Evolutionary conservation across 306 rosid species (phyloP), one percentile per base, ranked within the genome.

Genomic region (Trifolium pratense): DNA sequence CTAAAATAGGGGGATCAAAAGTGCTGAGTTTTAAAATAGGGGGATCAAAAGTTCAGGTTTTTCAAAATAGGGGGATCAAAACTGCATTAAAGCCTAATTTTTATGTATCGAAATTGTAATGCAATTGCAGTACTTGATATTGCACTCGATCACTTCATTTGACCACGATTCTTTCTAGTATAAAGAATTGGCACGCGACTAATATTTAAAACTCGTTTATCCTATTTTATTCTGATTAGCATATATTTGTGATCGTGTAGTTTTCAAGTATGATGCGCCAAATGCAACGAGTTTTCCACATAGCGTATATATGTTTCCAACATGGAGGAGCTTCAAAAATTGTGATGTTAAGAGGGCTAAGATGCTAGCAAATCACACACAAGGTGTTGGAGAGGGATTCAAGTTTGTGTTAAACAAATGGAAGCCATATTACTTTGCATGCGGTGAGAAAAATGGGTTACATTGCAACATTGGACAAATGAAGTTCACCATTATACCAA

Each of bases 231-330:
- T 0, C 3, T 39, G 6, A 15, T n/a, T 48, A 2, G n/a, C 6
- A 42, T 40, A 13, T 13, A 67, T 42, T 66, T 9, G 13, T 3
- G n/a, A n/a, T 9, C 17, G 17, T 69, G 63, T 36, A 92, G 94
- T 89, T 13, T 92, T 92, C 84, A 92, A 88, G 83, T 89, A 86
- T 26, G 93, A 85, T 64, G 73, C 86, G 4, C 97, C 93, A 39
- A 89, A 62, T 5, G 62, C 69, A 2, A 71, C 79, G 0, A 66
- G 73, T n/a, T 70, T 73, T 51, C 84, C 93, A 9, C 94, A 92
- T 59, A 88, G 81, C 29, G 93, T 89, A 11, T 91, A 84, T 79
- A n/a, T 86, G 81, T 84, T 87, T 32, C 73, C 79, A 13, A 68
- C 73, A 45, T 70, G 66, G 2, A 0, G 26, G 56, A 90, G 94